Percentiles rank a stretch among this genome's conserved stretches.
phyloP scores from a whole-genome alignment of 805 yeast species.

The Yueomyces sinensis region DNA sequence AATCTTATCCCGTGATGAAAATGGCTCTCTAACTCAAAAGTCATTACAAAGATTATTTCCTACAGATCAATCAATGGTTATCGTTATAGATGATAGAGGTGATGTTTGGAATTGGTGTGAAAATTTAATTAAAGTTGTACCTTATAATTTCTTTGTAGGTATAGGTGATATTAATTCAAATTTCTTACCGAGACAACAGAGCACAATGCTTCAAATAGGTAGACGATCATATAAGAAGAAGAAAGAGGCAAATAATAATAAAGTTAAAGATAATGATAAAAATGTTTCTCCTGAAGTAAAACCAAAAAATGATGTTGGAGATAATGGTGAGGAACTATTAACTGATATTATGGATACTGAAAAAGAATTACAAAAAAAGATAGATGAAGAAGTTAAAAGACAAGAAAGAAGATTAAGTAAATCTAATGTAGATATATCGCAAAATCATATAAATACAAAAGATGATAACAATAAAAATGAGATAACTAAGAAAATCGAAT shows the following conservation, averaged over 20 bases:
- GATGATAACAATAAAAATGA: conserved; percentile 30
- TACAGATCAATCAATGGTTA: conserved; percentile 92
- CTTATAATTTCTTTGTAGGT: conserved; percentile 92
- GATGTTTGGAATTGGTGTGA: conserved; percentile 99
- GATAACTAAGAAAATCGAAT: conserved; percentile 44
- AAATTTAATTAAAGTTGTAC: conserved; percentile 82
- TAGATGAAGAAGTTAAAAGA: conserved; percentile 21
- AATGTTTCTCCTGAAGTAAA: not conserved
- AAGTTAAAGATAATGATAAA: not conserved
- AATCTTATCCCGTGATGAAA: conserved; percentile 84
- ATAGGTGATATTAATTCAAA: conserved; percentile 94
- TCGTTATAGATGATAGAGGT: conserved; percentile 92
- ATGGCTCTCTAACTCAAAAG: conserved; percentile 84
- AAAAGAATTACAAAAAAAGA: conserved; percentile 18
- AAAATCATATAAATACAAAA: not conserved
- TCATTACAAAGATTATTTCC: conserved; percentile 83
- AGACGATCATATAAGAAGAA: conserved; percentile 12
- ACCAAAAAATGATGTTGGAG: not conserved
- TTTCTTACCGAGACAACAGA: conserved; percentile 70
- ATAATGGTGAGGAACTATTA: conserved; percentile 21
- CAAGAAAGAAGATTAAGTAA: conserved; percentile 22
- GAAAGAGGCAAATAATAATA: conserved; percentile 9
- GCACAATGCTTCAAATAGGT: conserved; percentile 38
- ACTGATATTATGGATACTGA: conserved; percentile 23
- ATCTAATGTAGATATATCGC: too few relatives aligned